phyloP scores from a whole-genome alignment of 768 basidiomycete species.

The Lentinula raphanica region DNA sequence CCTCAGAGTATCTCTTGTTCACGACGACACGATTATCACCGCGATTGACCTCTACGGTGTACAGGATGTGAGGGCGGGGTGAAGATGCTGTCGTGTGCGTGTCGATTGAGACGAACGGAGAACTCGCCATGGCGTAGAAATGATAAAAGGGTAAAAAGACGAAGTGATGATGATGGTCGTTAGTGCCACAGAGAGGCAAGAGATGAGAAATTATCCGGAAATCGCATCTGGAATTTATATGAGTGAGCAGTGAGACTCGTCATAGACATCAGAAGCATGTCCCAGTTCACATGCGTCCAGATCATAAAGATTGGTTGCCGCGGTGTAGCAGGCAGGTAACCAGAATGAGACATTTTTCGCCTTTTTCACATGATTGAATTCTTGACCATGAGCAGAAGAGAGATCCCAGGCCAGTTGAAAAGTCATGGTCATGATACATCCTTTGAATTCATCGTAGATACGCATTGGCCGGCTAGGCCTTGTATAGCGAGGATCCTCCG shows the following conservation, averaged over 20 bases:
- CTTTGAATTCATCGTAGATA: background rate
- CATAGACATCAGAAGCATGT: background rate
- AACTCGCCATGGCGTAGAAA: background rate
- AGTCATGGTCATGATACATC: too few species aligned
- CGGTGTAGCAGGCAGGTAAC: background rate
- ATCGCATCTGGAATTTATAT: background rate
- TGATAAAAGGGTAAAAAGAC: background rate
- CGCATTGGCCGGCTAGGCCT: background rate
- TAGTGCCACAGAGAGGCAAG: background rate
- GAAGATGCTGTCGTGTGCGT: constrained; percentile 42
- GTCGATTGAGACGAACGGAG: constrained; percentile 24
- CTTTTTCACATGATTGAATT: too few species aligned
- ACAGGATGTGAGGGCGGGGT: constrained; percentile 44
- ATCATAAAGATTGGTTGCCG: background rate
- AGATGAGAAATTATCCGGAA: too few species aligned
- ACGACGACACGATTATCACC: constrained; percentile 27
- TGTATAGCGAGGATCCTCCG: background rate
- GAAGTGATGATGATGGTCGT: background rate
- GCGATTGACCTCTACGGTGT: constrained; percentile 31
- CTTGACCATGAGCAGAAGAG: too few species aligned
- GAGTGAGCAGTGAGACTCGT: background rate
- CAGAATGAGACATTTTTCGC: background rate
- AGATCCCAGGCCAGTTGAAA: too few species aligned
- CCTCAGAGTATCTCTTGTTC: constrained; percentile 42
- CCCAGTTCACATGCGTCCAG: background rate